Conservation (phyloP, 2,329 filamentous ascomycete species). For the Lecanicillium sp. region DNA sequence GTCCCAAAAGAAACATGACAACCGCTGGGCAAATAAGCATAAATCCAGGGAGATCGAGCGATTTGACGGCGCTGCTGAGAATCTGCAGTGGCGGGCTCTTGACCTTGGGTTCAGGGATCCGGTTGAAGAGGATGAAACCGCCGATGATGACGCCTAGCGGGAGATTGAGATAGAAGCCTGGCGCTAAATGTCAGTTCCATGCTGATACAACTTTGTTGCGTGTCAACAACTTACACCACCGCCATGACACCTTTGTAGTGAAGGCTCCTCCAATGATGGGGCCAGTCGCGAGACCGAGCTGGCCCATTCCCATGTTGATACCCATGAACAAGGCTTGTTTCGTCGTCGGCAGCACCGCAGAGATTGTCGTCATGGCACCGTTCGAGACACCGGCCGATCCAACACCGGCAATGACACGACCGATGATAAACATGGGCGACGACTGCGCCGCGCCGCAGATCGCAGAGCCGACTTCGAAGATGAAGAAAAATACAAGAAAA, state of each 20-base stretch:
- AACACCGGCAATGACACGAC: constrained; percentile 47
- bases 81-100: constrained; percentile 9
- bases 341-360: constrained; percentile 31
- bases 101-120: constrained; percentile 20
- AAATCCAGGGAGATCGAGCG: constrained; percentile 19
- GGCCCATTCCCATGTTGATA: constrained; percentile 20
- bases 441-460: constrained; percentile 46
- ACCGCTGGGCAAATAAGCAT: constrained; percentile 24
- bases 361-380: constrained; percentile 47
- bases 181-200: background rate
- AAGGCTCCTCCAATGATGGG: constrained; percentile 26
- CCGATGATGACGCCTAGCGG: constrained; percentile 30
- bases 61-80: constrained; percentile 10
- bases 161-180: constrained; percentile 32
- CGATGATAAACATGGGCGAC: constrained; percentile 48
- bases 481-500: constrained; percentile 35
- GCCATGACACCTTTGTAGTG: background rate
- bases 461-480: constrained; percentile 52
- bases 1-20: constrained; percentile 28
- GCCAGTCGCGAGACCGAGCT: constrained; percentile 18
- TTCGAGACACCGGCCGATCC: constrained; percentile 46
- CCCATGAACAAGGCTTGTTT: constrained; percentile 30
- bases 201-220: background rate
- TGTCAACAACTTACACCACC: background rate
- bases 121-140: constrained; percentile 28